Evolutionary conservation across 2,329 filamentous ascomycete species (phyloP).

Genomic region (Aureobasidium musti): DNA sequence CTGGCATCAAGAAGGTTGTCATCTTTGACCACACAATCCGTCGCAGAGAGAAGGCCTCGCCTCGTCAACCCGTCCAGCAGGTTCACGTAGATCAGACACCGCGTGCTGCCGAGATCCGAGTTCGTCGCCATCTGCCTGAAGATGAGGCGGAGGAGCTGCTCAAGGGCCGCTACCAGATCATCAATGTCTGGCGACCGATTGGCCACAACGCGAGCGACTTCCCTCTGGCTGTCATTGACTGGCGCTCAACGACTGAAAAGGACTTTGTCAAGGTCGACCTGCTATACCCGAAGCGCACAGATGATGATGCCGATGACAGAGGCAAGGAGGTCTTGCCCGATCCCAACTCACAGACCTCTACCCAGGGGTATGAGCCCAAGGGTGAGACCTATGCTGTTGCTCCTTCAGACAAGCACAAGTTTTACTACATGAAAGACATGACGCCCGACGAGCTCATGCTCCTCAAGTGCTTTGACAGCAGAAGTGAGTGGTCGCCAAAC

Average conservation of each 20-base stretch:
- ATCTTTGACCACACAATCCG: slow-evolving; percentile 75
- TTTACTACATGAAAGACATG: slow-evolving; percentile 70
- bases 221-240: slow-evolving; percentile 70
- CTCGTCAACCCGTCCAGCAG: slow-evolving; percentile 66
- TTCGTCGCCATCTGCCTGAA: slow-evolving; percentile 60
- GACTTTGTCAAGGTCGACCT: slow-evolving; percentile 65
- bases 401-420: slow-evolving; percentile 60
- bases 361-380: slow-evolving; percentile 62
- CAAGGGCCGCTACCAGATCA: slow-evolving; percentile 63
- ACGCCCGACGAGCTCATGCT: slow-evolving; percentile 57
- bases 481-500: slow-evolving; percentile 46
- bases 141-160: slow-evolving; percentile 60
- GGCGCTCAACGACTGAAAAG: slow-evolving; percentile 56
- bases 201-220: slow-evolving; percentile 63
- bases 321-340: slow-evolving; percentile 61
- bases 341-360: slow-evolving; percentile 49
- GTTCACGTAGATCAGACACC: slow-evolving; percentile 74
- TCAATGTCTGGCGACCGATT: slow-evolving; percentile 72
- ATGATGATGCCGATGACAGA: slow-evolving; percentile 50
- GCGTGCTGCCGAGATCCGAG: slow-evolving; percentile 60
- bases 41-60: slow-evolving; percentile 54
- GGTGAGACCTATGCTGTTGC: slow-evolving; percentile 65
- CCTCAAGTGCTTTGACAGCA: slow-evolving; percentile 54
- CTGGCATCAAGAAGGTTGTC: slow-evolving; percentile 61
- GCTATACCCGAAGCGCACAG: slow-evolving; percentile 58